These are phyloP conservation scores for Coemansia sp. DNA, from an alignment of 192 early-diverging fungal species.

Conservation along the genomic window DNA sequence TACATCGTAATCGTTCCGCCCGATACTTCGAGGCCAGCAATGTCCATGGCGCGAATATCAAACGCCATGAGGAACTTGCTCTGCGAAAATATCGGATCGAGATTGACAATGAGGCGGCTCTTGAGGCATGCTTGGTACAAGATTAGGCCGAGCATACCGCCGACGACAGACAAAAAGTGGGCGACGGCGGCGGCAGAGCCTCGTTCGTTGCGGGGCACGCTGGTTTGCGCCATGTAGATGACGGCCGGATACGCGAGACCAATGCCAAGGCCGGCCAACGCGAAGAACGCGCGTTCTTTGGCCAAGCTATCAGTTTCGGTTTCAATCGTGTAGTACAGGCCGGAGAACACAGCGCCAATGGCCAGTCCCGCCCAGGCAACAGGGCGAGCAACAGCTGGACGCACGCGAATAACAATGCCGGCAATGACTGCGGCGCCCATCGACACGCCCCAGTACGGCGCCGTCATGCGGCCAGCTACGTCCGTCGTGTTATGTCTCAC, in stretches of 20 bases:
- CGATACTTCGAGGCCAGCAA: conserved; percentile 38
- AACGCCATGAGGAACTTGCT: conserved; percentile 28
- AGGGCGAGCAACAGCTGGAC: conserved; percentile 23
- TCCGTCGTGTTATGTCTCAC: conserved; percentile 22
- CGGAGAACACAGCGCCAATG: conserved; percentile 35
- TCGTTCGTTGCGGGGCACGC: conserved; percentile 34
- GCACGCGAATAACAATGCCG: conserved; percentile 18
- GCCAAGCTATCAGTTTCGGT: conserved; percentile 11
- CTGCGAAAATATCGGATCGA: conserved; percentile 29
- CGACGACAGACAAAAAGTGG: conserved; percentile 50
- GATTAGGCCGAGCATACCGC: conserved; percentile 50
- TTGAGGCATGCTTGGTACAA: conserved; percentile 52
- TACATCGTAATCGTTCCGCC: conserved; percentile 28
- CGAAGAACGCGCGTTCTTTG: conserved; percentile 43
- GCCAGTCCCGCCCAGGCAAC: conserved; percentile 34
- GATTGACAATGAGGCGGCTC: conserved; percentile 40
- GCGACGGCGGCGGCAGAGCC: conserved; percentile 35
- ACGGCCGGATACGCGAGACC: conserved; percentile 38
- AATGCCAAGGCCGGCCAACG: conserved; percentile 37
- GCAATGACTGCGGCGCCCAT: conserved; percentile 31
- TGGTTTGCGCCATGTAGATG: conserved; percentile 35
- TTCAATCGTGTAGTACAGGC: conserved; percentile 44
- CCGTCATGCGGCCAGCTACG: conserved; percentile 31
- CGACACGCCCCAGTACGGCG: conserved; percentile 43
- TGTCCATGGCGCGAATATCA: conserved; percentile 40